Evolutionary conservation across 2,329 filamentous ascomycete genomes (phyloP).

Genomic region (Neofusicoccum umdonicola): DNA sequence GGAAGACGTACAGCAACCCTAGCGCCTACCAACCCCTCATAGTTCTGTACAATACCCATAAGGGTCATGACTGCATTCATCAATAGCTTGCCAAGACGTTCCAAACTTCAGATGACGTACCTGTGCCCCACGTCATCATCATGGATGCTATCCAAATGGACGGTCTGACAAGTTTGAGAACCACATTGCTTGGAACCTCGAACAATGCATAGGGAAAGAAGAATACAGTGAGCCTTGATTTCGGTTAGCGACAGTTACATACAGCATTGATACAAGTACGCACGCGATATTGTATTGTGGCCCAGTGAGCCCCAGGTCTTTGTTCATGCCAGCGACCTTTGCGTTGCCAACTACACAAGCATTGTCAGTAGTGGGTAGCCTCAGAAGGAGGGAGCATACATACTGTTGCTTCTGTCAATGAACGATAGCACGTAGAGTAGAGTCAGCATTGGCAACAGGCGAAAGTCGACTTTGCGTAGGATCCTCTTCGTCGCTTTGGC

Average conservation of each 20-base stretch:
- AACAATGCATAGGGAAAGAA: slow-evolving; percentile 21
- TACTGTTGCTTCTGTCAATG: slow-evolving; percentile 38
- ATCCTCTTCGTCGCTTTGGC: slow-evolving; percentile 22
- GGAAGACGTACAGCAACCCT: slow-evolving; percentile 30
- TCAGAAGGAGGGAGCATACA: not conserved
- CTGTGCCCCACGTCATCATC: slow-evolving; percentile 43
- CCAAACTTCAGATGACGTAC: not conserved
- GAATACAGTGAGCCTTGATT: not conserved
- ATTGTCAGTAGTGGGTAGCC: not conserved
- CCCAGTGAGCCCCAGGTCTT: slow-evolving; percentile 35
- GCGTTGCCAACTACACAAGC: slow-evolving; percentile 40
- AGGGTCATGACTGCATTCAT: slow-evolving; percentile 37
- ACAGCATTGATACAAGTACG: not conserved
- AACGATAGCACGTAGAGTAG: slow-evolving; percentile 41
- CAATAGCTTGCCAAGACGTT: not conserved
- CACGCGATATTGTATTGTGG: slow-evolving; percentile 61
- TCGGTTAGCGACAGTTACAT: not conserved
- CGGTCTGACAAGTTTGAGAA: slow-evolving; percentile 54
- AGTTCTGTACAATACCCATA: slow-evolving; percentile 48
- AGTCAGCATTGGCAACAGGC: slow-evolving; percentile 27
- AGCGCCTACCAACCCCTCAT: slow-evolving; percentile 46
- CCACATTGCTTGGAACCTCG: slow-evolving; percentile 53
- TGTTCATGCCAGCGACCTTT: slow-evolving; percentile 31
- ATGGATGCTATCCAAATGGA: slow-evolving; percentile 33
- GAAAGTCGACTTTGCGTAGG: slow-evolving; percentile 25